Evolutionary conservation across 2,329 filamentous ascomycete species (phyloP).

Genomic region (Massarina eburnea): DNA sequence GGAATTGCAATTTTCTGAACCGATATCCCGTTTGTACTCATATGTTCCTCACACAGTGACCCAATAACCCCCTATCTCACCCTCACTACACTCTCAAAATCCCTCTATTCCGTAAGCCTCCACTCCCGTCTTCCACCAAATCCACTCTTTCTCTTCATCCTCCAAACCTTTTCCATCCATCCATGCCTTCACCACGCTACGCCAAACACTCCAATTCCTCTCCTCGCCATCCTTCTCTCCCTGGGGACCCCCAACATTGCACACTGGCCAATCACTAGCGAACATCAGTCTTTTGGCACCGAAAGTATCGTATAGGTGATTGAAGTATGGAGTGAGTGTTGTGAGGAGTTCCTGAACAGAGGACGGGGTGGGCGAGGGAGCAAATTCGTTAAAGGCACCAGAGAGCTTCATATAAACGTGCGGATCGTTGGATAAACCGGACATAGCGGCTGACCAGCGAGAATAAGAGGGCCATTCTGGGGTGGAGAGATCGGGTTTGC

Average conservation of each 20-base stretch:
- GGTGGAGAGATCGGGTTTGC: conserved; percentile 78
- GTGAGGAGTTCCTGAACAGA: conserved; percentile 54
- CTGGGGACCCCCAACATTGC: conserved; percentile 65
- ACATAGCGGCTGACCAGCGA: conserved; percentile 71
- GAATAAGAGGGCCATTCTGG: conserved; percentile 51
- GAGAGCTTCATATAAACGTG: conserved; percentile 90
- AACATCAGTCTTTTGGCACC: conserved; percentile 78
- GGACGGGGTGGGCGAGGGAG: conserved; percentile 41
- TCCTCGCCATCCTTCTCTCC: conserved; percentile 42
- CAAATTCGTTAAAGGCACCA: conserved; percentile 80
- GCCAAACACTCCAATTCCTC: conserved; percentile 75
- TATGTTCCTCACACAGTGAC: not conserved
- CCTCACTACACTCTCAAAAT: not conserved
- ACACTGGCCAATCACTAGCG: conserved; percentile 92
- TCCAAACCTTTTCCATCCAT: conserved; percentile 56
- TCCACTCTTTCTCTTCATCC: conserved; percentile 62
- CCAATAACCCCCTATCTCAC: not conserved
- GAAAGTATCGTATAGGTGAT: conserved; percentile 72
- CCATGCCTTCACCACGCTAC: conserved; percentile 66
- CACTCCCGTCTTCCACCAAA: conserved; percentile 74
- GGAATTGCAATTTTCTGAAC: not conserved
- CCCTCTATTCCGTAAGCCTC: conserved; percentile 62
- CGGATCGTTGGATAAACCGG: conserved; percentile 64
- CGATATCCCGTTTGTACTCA: not conserved
- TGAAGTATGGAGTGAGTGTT: conserved; percentile 69